Evolutionary conservation across 352 stramenopile genomes (phyloP).

Genomic region (Pythium oligandrum): DNA sequence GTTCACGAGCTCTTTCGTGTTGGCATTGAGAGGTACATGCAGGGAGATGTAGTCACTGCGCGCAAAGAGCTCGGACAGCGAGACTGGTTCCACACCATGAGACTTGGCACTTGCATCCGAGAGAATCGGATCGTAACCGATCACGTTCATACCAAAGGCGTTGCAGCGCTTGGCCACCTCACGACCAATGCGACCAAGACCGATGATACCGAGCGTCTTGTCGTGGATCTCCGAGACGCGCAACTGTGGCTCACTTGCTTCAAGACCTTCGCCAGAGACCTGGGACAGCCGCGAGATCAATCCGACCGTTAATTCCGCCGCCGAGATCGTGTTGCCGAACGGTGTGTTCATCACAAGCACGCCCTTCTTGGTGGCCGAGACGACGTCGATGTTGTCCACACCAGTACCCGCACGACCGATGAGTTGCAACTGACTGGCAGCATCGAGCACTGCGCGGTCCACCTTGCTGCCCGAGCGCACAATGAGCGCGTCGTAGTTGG

Average conservation of each 20-base stretch:
- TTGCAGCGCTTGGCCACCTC: conserved; percentile 91
- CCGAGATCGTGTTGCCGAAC: conserved; percentile 93
- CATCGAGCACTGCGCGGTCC: conserved; percentile 63
- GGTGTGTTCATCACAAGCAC: conserved; percentile 97
- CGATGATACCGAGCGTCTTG: conserved; percentile 94
- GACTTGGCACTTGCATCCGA: conserved; percentile 76
- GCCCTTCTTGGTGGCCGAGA: conserved; percentile 84
- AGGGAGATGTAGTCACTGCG: conserved; percentile 95
- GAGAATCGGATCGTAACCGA: conserved; percentile 93
- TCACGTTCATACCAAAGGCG: conserved; percentile 92
- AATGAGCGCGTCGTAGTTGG: conserved; percentile 87
- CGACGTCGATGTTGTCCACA: conserved; percentile 93
- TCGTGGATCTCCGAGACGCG: conserved; percentile 76
- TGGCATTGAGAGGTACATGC: conserved; percentile 95
- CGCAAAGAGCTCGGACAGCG: conserved; percentile 82
- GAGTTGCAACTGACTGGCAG: conserved; percentile 56
- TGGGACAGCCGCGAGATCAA: conserved; percentile 81
- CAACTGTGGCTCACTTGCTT: background rate
- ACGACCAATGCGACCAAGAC: conserved; percentile 92
- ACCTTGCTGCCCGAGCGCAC: conserved; percentile 82
- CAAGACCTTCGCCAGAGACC: conserved; percentile 3
- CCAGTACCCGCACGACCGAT: conserved; percentile 89
- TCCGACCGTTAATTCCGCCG: conserved; percentile 93
- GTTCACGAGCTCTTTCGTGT: conserved; percentile 90
- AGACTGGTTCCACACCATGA: conserved; percentile 80